Evolutionary conservation across 495 filamentous ascomycete genomes (phyloP), one percentile per base, ranked within the genome.

Genomic region (Ascodesmis nigricans): DNA sequence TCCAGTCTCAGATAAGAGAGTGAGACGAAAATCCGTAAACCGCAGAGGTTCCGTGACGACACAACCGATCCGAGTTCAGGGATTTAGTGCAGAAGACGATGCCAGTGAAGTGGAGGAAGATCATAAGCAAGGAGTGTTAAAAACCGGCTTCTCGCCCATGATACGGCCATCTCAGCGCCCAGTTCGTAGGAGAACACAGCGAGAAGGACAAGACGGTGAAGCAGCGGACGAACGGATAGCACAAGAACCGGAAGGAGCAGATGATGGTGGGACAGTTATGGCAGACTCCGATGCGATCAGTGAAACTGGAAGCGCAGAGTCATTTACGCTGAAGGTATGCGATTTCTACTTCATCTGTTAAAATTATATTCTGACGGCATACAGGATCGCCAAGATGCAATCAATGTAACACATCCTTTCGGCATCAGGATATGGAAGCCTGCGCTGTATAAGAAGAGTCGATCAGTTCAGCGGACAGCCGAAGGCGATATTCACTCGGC

Each of bases 391-490:
- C 87, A 99, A 56, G 74, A 91, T 54, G 87, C 87, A 32, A 99
- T 99, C 57, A 99, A 99, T 57, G 74, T 91, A 54, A 99, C 87
- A 0, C 87, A 99, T 60, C 87, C 87, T 0, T 99, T 99, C 45
- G 87, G 87, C 55, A 95, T 99, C 49, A 74, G 87, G 40, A 76
- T 99, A 21, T 99, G 87, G 87, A 99, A 99, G 55, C 87, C 87
- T 13, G 87, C 87, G 0, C 52, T 99, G 24, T 99, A 99, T 64
- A 95, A 95, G 61, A 99, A 99, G 53, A 73, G 72, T 45, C 71
- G 87, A 38, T 95, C 90, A 5, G 87, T 99, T 10, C 79, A 93
- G 46, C 84, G 87, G 58, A 90, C 71, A 22, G 87, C 84, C 3
- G 87, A 99, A 55, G 82, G 76, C 4, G 87, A 99, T 58, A 95